A percentile compares a stretch with the other conserved stretches of the same genome.
Conservation (phyloP, 2,329 filamentous ascomycete species). For the Cladosporium austrohemisphaericum region DNA sequence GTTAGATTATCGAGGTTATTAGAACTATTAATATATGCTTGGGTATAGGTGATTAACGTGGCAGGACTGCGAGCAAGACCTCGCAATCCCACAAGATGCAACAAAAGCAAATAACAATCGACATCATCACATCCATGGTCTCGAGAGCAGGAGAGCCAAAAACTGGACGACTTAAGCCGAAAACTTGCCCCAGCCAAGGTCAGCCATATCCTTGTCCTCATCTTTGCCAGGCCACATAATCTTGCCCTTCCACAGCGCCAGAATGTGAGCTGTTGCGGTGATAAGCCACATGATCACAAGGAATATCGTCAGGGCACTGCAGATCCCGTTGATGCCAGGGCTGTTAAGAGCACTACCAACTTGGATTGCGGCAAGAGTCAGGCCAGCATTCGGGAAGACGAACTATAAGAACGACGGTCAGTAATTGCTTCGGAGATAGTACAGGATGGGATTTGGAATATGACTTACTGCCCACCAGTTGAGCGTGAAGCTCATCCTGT, state of each 20-base stretch:
- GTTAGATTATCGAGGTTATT: too few relatives aligned
- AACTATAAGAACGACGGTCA: constrained; percentile 32
- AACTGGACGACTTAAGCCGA: constrained; percentile 6
- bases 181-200: constrained; percentile 14
- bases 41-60: too few relatives aligned
- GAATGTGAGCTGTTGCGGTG: constrained; percentile 48
- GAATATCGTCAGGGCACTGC: constrained; percentile 54
- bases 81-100: too few relatives aligned
- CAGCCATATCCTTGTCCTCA: constrained; percentile 45
- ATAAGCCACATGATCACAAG: constrained; percentile 55
- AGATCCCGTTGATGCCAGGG: constrained; percentile 50
- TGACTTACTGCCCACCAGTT: constrained; percentile 50
- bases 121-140: too few relatives aligned
- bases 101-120: too few relatives aligned
- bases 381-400: constrained; percentile 64
- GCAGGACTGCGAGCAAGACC: too few relatives aligned
- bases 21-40: too few relatives aligned
- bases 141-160: too few relatives aligned
- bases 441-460: neutral
- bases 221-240: constrained; percentile 59
- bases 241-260: constrained; percentile 48
- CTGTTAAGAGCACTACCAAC: constrained; percentile 52
- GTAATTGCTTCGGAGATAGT: too few relatives aligned
- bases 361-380: constrained; percentile 57
- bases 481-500: constrained; percentile 39